Conservation (phyloP, 345 rosid genomes). For the Hibiscus syriacus region DNA sequence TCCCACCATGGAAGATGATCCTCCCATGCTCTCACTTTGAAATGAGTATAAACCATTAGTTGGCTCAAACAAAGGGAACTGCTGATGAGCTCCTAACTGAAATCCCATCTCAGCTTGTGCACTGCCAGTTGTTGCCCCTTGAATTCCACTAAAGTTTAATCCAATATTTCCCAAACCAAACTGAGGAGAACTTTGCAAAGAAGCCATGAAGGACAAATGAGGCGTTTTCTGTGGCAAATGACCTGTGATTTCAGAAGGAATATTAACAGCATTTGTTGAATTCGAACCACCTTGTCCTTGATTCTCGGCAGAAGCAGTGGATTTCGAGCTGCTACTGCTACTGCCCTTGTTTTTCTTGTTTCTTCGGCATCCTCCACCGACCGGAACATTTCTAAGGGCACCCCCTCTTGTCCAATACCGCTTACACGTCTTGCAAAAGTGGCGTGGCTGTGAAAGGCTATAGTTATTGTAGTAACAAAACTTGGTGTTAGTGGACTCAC, state of each 20-base stretch:
- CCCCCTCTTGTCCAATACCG: conserved; percentile 86
- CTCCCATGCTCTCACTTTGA: conserved; percentile 35
- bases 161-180: conserved; percentile 43
- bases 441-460: conserved; percentile 67
- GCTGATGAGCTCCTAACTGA: conserved; percentile 36
- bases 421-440: conserved; percentile 75
- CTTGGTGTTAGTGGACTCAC: conserved; percentile 68
- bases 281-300: conserved; percentile 23
- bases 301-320: conserved; percentile 26
- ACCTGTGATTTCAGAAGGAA: conserved; percentile 32
- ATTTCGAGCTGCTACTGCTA: conserved; percentile 27
- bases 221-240: conserved; percentile 26
- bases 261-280: conserved; percentile 21
- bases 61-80: conserved; percentile 45
- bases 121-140: conserved; percentile 12
- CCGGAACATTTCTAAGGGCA: conserved; percentile 65
- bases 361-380: conserved; percentile 72
- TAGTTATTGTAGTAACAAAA: conserved; percentile 86
- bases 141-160: conserved; percentile 38
- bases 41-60: conserved; percentile 28
- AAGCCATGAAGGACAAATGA: conserved; percentile 49
- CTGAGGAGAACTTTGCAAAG: conserved; percentile 35
- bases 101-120: conserved; percentile 37
- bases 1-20: conserved; percentile 29
- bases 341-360: conserved; percentile 54